Conservation (phyloP, 2,329 filamentous ascomycete genomes). For the Raffaelea ambrosiae region DNA sequence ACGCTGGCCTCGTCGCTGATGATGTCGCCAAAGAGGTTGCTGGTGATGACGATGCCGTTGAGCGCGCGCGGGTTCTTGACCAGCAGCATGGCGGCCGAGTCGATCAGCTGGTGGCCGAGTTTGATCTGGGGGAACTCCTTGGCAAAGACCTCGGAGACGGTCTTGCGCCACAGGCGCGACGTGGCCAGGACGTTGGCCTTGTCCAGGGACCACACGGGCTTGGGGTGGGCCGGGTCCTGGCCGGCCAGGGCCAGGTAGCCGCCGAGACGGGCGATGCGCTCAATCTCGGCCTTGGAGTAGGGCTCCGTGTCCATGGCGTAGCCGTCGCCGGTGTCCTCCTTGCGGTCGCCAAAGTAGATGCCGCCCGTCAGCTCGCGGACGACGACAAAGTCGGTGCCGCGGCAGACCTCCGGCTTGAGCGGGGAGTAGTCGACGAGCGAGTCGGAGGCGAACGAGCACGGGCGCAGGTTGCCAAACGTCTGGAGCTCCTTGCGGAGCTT, state of each 20-base stretch:
- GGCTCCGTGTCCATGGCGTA: constrained; percentile 77
- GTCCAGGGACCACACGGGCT: constrained; percentile 76
- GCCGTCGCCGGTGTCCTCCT: constrained; percentile 67
- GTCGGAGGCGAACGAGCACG: constrained; percentile 91
- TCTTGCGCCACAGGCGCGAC: constrained; percentile 80
- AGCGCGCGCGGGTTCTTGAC: constrained; percentile 83
- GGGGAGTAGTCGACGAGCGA: constrained; percentile 77
- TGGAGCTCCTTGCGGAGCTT: constrained; percentile 86
- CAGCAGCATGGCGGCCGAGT: constrained; percentile 96
- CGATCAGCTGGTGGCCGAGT: constrained; percentile 84
- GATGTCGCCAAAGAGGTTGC: constrained; percentile 94
- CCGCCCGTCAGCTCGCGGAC: constrained; percentile 87
- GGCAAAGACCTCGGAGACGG: constrained; percentile 73
- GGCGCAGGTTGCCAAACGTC: constrained; percentile 90
- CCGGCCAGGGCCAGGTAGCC: constrained; percentile 71
- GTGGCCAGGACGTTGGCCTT: constrained; percentile 97
- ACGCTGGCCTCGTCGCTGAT: constrained; percentile 92
- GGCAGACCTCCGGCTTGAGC: constrained; percentile 76
- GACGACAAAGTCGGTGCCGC: constrained; percentile 84
- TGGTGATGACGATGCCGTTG: constrained; percentile 87
- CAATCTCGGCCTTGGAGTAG: constrained; percentile 77
- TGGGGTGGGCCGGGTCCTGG: constrained; percentile 37
- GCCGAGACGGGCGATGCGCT: constrained; percentile 76
- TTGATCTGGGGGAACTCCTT: constrained; percentile 83
- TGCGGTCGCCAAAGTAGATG: constrained; percentile 90